Evolutionary conservation across 345 rosid genomes (phyloP).

Genomic region (Euphorbia peplus): DNA sequence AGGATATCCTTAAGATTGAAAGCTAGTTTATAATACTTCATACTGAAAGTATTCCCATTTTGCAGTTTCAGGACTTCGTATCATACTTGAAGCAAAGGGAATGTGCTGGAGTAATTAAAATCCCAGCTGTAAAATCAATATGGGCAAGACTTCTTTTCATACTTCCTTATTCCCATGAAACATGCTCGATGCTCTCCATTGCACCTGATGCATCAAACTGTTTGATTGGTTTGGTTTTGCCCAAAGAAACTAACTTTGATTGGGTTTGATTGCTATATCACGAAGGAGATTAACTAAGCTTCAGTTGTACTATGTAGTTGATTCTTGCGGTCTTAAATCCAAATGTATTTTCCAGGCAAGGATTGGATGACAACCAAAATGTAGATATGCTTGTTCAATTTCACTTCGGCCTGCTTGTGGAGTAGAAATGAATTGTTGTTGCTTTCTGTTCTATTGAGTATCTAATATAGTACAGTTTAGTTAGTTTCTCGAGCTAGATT

Average conservation of each 20-base stretch:
- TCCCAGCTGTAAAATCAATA: constrained; percentile 65
- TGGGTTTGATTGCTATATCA: constrained; percentile 39
- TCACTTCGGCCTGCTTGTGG: background rate
- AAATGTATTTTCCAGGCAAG: background rate
- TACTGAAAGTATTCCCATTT: background rate
- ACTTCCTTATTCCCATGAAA: constrained; percentile 71
- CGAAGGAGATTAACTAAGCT: background rate
- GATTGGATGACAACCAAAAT: background rate
- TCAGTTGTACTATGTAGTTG: background rate
- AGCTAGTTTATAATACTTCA: background rate
- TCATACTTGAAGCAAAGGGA: constrained; percentile 90
- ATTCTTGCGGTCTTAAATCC: background rate
- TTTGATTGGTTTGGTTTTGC: constrained; percentile 79
- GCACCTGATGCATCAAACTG: constrained; percentile 47
- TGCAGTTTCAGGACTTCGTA: constrained; percentile 89
- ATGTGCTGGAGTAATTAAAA: constrained; percentile 95
- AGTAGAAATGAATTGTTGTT: background rate
- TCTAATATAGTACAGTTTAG: background rate
- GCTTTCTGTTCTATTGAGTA: background rate
- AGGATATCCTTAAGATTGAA: background rate
- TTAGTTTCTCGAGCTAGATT: too few species aligned
- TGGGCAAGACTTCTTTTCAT: constrained; percentile 96
- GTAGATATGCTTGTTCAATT: background rate
- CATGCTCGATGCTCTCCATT: constrained; percentile 74
- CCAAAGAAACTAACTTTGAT: constrained; percentile 78